phyloP scores from a whole-genome alignment of 2,329 filamentous ascomycete genomes.

The Calonectria crousiana region DNA sequence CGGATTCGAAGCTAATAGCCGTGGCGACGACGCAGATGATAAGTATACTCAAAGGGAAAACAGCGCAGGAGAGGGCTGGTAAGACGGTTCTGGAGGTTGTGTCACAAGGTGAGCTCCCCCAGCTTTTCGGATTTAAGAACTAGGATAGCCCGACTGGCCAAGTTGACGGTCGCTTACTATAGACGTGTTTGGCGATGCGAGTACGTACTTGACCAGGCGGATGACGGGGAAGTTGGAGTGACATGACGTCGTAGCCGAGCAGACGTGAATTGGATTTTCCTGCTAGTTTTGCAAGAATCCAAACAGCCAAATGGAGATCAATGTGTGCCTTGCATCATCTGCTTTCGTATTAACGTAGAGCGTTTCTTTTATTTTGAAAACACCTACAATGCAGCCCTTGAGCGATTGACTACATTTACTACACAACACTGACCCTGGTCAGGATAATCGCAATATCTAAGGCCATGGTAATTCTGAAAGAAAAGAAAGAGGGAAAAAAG shows the following conservation, averaged over 20 bases:
- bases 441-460: no score
- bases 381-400: no score
- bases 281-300: background rate
- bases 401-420: no score
- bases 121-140: constrained; percentile 11
- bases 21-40: background rate
- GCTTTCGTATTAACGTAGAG: background rate
- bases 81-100: background rate
- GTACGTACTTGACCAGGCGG: background rate
- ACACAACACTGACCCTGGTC: no score
- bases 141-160: background rate
- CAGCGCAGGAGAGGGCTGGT: background rate
- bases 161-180: background rate
- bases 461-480: no score
- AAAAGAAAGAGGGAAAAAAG: no score
- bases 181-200: background rate
- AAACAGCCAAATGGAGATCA: background rate
- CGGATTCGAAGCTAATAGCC: background rate
- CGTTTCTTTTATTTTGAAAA: no score
- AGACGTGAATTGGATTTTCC: background rate
- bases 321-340: background rate
- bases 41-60: background rate
- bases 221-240: background rate
- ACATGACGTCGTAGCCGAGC: background rate
- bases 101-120: background rate